phyloP scores from a whole-genome alignment of 768 basidiomycete genomes.

The Daedaleopsis nitida region DNA sequence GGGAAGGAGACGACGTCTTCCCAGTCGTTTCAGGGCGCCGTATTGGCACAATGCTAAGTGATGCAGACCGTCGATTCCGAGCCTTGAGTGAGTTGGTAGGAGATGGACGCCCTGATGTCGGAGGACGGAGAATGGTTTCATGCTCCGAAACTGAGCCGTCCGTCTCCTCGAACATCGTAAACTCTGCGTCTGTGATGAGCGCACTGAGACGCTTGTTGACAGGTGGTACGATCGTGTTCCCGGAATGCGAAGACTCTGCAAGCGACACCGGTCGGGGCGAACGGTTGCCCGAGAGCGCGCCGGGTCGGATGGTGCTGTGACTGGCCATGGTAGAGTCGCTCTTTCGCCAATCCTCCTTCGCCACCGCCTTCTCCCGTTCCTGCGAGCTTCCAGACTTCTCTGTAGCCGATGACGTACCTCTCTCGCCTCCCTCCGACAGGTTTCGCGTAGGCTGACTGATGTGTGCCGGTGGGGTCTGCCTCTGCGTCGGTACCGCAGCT shows the following conservation, averaged over 20 bases:
- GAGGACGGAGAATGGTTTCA: conserved; percentile 10
- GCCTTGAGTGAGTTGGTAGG: conserved; percentile 48
- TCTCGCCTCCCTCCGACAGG: background rate
- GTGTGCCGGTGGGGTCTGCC: conserved; percentile 48
- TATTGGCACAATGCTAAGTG: conserved; percentile 49
- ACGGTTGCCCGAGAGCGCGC: conserved; percentile 40
- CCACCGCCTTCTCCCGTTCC: conserved; percentile 30
- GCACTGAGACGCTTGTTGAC: conserved; percentile 67
- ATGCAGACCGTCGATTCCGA: conserved; percentile 65
- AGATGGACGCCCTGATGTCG: conserved; percentile 34
- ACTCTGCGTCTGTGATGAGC: conserved; percentile 67
- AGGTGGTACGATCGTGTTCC: conserved; percentile 65
- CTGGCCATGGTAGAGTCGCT: conserved; percentile 79
- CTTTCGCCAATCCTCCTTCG: conserved; percentile 77
- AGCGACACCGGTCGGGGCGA: conserved; percentile 73
- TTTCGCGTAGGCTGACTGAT: conserved; percentile 43
- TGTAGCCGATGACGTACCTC: background rate
- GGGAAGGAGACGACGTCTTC: background rate
- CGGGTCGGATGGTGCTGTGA: conserved; percentile 68
- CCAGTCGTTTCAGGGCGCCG: conserved; percentile 19
- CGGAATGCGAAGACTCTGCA: conserved; percentile 76
- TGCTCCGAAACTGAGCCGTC: conserved; percentile 31
- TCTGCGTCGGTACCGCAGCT: conserved; percentile 55
- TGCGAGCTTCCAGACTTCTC: conserved; percentile 3
- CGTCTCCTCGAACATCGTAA: conserved; percentile 65